Evolutionary conservation across 164 flowering plant species (phyloP).

Genomic region (Nymphaea thermarum): DNA sequence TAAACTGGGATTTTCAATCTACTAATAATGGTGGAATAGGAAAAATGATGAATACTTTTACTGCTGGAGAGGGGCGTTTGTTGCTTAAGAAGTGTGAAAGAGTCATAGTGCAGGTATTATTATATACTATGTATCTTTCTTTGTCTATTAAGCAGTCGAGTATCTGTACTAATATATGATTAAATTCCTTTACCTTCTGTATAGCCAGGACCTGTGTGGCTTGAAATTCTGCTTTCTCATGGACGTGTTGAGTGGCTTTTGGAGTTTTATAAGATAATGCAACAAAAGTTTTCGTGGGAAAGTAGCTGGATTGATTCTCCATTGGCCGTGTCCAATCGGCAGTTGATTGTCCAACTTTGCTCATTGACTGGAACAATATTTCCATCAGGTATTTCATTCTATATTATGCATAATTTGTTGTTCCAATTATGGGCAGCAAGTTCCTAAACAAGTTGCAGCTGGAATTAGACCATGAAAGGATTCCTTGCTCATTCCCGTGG

Average conservation of each 20-base stretch:
- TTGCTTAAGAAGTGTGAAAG: constrained; percentile 45
- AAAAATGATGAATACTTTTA: constrained; percentile 27
- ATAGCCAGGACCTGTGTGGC: constrained; percentile 91
- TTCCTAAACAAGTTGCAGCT: no score
- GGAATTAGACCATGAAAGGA: not conserved
- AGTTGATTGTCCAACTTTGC: constrained; percentile 76
- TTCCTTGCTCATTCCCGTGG: not conserved
- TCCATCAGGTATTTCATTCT: constrained; percentile 50
- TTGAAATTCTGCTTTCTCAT: constrained; percentile 54
- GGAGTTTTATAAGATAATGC: constrained; percentile 60
- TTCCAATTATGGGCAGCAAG: no score
- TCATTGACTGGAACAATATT: constrained; percentile 77
- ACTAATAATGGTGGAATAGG: constrained; percentile 13
- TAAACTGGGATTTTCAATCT: constrained; percentile 77
- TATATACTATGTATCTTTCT: not conserved
- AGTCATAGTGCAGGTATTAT: constrained; percentile 60
- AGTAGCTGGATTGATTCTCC: constrained; percentile 87
- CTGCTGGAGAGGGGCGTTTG: constrained; percentile 24
- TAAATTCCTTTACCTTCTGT: constrained; percentile 10
- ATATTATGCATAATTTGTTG: no score
- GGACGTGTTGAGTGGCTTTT: constrained; percentile 80
- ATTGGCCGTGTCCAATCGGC: constrained; percentile 84
- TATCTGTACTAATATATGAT: not conserved
- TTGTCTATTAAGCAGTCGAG: not conserved
- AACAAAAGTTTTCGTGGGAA: constrained; percentile 51